Evolutionary conservation across 805 yeast genomes (phyloP), one percentile per base, ranked within the genome.

Genomic region (Vanderwaltozyma yarrowii): DNA sequence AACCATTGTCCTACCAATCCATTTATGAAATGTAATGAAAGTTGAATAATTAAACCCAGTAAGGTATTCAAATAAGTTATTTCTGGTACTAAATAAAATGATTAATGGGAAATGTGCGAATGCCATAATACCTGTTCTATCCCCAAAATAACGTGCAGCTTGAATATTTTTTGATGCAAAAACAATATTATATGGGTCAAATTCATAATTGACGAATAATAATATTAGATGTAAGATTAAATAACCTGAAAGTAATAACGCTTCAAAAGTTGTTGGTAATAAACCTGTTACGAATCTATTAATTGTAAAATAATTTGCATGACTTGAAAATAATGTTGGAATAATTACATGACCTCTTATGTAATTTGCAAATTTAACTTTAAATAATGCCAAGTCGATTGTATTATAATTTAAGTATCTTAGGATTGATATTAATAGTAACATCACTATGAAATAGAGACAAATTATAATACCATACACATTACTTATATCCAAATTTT

Each of bases 81-180:
- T 84, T 50, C 94, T 65, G 9, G 86, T 82, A 7, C 84, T 80
- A 53, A 83, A 78, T 26, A 81, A 52, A 16, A 77, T 65, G 24
- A 76, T 50, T 4, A 70, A 46, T 0, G 92, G 89, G 43, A 78
- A 46, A 30, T 64, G 64, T 1, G 63, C 62, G 46, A 65, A 60
- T 13, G 69, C 67, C 20, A 70, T 45, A 5, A 70, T 70, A 1
- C 74, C 76, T 0, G 70, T 56, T 46, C 75, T 54, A 49, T 71
- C 74, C 3, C 71, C 74, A 4, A 60, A 40, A 24, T 63, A 50
- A 45, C 59, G 29, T 52, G 59, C 28, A 13, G 36, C 17, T 33
- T 52, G 57, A 19, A 42, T 26, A 1, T 20, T 18, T 14, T 37
- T 44, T 2, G 47, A 29, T 10, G 33, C 37, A n/a, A 48, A 45